Evolutionary conservation across 2,329 filamentous ascomycete species (phyloP).

Genomic region (Claviceps spartinae): DNA sequence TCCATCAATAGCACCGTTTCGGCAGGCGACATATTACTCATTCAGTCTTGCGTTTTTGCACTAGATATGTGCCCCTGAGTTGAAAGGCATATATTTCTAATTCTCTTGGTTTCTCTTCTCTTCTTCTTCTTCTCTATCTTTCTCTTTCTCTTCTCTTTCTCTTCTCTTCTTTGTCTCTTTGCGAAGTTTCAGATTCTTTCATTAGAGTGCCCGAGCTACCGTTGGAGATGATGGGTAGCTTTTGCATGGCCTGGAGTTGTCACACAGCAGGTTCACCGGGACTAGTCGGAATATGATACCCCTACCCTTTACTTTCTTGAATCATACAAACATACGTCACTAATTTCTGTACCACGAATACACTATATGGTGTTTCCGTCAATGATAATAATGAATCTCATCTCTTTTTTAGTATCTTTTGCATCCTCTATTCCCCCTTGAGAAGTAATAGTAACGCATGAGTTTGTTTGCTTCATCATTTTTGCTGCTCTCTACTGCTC

Average conservation of each 20-base stretch:
- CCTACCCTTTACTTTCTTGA: slow-evolving; percentile 9
- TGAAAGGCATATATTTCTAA: neutral
- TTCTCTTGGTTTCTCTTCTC: neutral
- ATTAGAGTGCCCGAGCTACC: neutral
- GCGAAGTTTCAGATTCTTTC: neutral
- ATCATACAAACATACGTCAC: neutral
- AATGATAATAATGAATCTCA: slow-evolving; percentile 10
- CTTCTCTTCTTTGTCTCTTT: neutral
- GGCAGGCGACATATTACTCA: slow-evolving; percentile 1
- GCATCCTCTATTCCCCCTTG: too few species aligned
- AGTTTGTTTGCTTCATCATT: too few species aligned
- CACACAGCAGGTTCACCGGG: slow-evolving; percentile 3
- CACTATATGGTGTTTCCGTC: slow-evolving; percentile 5
- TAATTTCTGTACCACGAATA: neutral
- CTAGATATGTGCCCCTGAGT: neutral
- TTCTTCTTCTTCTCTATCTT: neutral
- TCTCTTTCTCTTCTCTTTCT: neutral
- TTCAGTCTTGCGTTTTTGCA: slow-evolving; percentile 1
- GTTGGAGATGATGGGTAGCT: slow-evolving; percentile 1
- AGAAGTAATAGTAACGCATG: too few species aligned
- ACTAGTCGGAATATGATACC: slow-evolving; percentile 18
- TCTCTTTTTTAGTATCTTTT: neutral
- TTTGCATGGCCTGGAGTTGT: slow-evolving; percentile 12
- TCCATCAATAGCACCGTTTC: neutral
- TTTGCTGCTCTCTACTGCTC: neutral